These are phyloP conservation scores for Cardamine resedifolia DNA, from an alignment of 345 rosid species.

Conservation along the genomic window DNA sequence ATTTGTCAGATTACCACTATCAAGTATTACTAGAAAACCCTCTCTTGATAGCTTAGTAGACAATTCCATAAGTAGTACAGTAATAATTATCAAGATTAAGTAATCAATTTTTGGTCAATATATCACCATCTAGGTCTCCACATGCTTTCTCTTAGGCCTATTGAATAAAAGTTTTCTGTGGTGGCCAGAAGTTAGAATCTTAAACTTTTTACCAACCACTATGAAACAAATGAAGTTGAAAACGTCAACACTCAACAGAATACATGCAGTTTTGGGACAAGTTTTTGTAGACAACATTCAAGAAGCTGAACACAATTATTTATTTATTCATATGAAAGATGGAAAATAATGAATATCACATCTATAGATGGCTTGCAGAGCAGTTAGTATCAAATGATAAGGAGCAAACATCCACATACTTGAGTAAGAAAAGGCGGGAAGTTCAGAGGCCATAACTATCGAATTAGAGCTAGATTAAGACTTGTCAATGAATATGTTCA, in stretches of 20 bases:
- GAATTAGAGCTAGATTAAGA: background rate
- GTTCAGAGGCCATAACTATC: constrained; percentile 3
- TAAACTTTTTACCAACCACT: background rate
- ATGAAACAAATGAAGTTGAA: constrained; percentile 13
- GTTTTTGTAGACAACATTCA: background rate
- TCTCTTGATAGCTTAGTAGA: constrained; percentile 1
- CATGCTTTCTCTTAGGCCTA: constrained; percentile 13
- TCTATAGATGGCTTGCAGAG: background rate
- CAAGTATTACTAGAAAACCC: background rate
- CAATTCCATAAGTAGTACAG: constrained; percentile 2
- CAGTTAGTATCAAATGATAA: background rate
- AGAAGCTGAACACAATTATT: background rate
- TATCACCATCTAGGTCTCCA: background rate
- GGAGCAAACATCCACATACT: constrained; percentile 9
- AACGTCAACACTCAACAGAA: background rate
- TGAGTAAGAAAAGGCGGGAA: background rate
- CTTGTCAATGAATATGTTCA: background rate
- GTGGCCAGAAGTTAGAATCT: constrained; percentile 12
- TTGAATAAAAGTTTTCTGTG: background rate
- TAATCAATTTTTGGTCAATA: background rate
- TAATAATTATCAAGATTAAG: background rate
- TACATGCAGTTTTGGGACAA: background rate
- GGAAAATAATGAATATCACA: background rate
- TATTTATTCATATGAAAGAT: background rate
- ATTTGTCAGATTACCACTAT: constrained; percentile 10